Percentiles rank a stretch among this genome's conserved stretches.
These are phyloP conservation scores for Plasmodium gallinaceum DNA, from an alignment of 169 alveolate species.

Conservation along the genomic window DNA sequence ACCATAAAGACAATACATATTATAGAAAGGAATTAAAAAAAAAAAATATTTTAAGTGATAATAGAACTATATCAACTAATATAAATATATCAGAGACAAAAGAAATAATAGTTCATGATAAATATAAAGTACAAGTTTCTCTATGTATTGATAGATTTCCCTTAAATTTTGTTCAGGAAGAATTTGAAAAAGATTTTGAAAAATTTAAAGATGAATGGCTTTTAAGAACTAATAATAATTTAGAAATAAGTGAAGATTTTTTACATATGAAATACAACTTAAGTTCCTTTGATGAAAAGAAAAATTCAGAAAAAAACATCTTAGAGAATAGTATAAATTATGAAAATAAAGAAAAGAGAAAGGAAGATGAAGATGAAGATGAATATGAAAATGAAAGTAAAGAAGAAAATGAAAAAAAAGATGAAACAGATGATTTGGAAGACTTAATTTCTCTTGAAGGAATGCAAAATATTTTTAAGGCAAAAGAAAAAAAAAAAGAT, in stretches of 20 bases:
- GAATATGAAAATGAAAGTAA: not conserved
- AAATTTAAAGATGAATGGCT: constrained; percentile 71
- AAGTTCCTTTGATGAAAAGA: constrained; percentile 54
- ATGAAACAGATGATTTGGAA: constrained; percentile 48
- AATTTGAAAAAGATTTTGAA: constrained; percentile 70
- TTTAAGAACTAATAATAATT: constrained; percentile 62
- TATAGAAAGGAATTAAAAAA: not conserved
- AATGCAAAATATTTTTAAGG: constrained; percentile 36
- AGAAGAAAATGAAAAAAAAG: constrained; percentile 9
- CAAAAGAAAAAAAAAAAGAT: constrained; percentile 34
- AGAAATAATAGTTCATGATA: constrained; percentile 52
- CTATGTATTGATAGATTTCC: constrained; percentile 76
- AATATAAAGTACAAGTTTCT: constrained; percentile 69
- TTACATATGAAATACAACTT: constrained; percentile 74
- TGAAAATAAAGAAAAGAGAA: not conserved
- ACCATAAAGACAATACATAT: not conserved
- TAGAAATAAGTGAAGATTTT: constrained; percentile 66
- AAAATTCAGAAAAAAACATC: constrained; percentile 21
- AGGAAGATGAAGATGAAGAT: not conserved
- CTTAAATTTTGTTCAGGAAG: constrained; percentile 39
- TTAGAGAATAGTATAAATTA: constrained; percentile 1
- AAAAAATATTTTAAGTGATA: not conserved
- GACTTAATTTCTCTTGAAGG: constrained; percentile 60
- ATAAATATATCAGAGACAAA: constrained; percentile 60
- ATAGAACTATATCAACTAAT: constrained; percentile 1